Base-by-base conservation (phyloP, 2,329 filamentous ascomycete genomes). In the Dryadomyces sulphureus region DNA sequence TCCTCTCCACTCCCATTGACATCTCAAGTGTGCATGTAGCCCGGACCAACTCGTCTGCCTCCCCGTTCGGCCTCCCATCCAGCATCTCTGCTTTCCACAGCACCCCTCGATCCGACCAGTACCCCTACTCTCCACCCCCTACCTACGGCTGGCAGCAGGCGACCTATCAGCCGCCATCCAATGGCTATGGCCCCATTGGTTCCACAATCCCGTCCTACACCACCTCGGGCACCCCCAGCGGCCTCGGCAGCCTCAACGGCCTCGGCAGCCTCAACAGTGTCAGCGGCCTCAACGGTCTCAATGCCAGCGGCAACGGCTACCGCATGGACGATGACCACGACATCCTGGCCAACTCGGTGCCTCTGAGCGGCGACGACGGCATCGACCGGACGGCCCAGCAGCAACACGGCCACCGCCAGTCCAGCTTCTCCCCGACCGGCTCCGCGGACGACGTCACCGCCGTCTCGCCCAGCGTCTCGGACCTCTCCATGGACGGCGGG, bases 371-470 rank as follows among this genome's bases (percentile, higher is more conserved):
- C n/a, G 36, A 24, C 4, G 38, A 38, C 6, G 30, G 7, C 30
- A 22, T 32, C 6, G 39, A 41, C 22, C 27, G 25, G 2, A 14
- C 21, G 16, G 17, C 67, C 25, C 65, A 67, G 42, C n/a, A n/a
- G n/a, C n/a, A n/a, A n/a, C 55, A 59, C n/a, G 72, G 69, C 66
- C 71, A 72, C 7, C 58, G 59, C 38, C 66, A 65, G 50, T 68
- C 64, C 43, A 64, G 67, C 53, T 75, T 73, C 57, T 78, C 74
- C 9, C 72, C 73, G 7, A 67, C 70, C 38, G 72, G 75, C 54
- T 76, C 73, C 21, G 65, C 76, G 50, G 75, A 78, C 57, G 74
- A 77, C 54, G 69, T 75, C 50, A 65, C 73, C 55, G 65, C 68
- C 3, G 40, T 47, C 35, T 78, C 76, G 17, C 71, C 75, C 24